phyloP scores from a whole-genome alignment of 305 asterid genomes.

The Stenogyne calaminthoides region DNA sequence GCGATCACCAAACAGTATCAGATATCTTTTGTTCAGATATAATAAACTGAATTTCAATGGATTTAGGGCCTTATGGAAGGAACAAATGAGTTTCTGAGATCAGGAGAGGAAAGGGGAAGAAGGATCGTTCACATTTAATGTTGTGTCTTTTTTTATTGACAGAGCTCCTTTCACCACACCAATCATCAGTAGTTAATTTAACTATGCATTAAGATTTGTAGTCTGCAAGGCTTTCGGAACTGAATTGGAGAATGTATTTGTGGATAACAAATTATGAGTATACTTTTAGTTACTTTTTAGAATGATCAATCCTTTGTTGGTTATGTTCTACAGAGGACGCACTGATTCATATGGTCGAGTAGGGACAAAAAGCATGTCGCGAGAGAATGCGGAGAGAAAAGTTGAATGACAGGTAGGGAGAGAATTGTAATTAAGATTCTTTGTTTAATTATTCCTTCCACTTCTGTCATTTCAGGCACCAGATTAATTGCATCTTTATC shows the following conservation, averaged over 20 bases:
- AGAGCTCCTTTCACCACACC: not conserved
- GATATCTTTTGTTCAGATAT: not conserved
- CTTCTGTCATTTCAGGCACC: conserved; percentile 8
- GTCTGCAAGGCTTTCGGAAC: not conserved
- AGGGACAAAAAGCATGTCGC: conserved; percentile 70
- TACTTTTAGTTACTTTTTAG: not conserved
- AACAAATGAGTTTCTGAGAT: not conserved
- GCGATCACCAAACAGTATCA: not conserved
- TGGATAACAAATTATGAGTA: not conserved
- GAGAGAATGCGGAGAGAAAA: conserved; percentile 73
- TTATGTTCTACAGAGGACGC: conserved; percentile 52
- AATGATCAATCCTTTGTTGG: not conserved
- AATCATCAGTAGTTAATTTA: too few species aligned
- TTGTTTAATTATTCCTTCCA: not conserved
- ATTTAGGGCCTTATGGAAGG: not conserved
- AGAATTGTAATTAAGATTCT: not conserved
- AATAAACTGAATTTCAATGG: not conserved
- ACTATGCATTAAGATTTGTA: too few species aligned
- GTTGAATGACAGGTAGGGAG: conserved; percentile 67
- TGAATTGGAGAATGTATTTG: not conserved
- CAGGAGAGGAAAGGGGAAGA: not conserved
- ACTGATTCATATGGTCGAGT: conserved; percentile 40
- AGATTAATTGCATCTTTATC: conserved; percentile 1
- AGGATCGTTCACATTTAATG: not conserved
- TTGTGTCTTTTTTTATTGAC: not conserved